These are phyloP conservation scores for Solanum piurae DNA, from an alignment of 257 asterid species.

Conservation along the genomic window DNA sequence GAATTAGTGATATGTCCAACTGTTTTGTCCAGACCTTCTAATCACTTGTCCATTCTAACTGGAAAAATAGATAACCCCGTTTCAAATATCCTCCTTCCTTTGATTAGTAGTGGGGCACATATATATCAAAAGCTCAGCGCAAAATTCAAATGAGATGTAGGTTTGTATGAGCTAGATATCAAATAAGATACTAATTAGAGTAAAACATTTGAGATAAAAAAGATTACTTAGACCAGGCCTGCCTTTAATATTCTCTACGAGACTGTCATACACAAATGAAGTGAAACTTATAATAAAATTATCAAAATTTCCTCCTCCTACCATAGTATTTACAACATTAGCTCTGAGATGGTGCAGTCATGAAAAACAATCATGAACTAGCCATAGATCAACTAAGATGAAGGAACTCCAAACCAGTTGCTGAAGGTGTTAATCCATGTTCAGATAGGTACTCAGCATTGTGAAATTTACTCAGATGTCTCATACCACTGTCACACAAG, in stretches of 20 bases:
- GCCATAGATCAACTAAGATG: constrained; percentile 9
- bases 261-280: background rate
- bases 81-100: too few relatives aligned
- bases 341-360: background rate
- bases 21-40: too few relatives aligned
- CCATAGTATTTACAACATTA: background rate
- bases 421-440: constrained; percentile 55
- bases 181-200: background rate
- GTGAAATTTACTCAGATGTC: constrained; percentile 83
- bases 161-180: too few relatives aligned
- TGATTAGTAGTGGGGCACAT: too few relatives aligned
- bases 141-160: too few relatives aligned
- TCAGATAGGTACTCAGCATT: constrained; percentile 54
- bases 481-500: constrained; percentile 93
- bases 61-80: too few relatives aligned
- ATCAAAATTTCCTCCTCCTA: background rate
- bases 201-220: background rate
- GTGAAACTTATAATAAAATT: background rate
- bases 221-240: background rate
- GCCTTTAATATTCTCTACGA: background rate
- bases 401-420: constrained; percentile 64
- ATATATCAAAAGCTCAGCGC: too few relatives aligned
- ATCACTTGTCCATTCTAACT: too few relatives aligned
- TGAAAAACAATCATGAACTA: background rate
- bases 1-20: background rate